phyloP scores from a whole-genome alignment of 2,329 filamentous ascomycete species.

The Botrytis pseudocinerea region DNA sequence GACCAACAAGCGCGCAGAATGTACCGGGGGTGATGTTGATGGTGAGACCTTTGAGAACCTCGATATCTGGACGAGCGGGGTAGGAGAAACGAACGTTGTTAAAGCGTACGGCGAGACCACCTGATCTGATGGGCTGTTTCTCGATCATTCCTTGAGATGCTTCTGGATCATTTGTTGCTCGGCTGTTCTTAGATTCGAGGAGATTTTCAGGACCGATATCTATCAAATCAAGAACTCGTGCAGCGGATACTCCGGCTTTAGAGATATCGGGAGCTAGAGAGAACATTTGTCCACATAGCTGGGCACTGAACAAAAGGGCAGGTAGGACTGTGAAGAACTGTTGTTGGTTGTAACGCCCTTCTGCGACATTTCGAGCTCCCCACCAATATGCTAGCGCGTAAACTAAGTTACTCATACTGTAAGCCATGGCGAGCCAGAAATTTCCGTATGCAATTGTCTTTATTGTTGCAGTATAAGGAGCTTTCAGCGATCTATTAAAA shows the following conservation, averaged over 20 bases:
- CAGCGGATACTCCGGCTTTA: slow-evolving; percentile 61
- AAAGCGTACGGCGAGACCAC: slow-evolving; percentile 45
- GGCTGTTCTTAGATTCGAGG: not conserved
- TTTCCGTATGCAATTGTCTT: slow-evolving; percentile 42
- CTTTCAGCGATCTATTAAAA: slow-evolving; percentile 54
- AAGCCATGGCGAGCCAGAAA: slow-evolving; percentile 60
- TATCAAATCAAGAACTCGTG: slow-evolving; percentile 55
- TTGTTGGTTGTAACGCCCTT: slow-evolving; percentile 61
- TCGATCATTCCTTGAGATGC: not conserved
- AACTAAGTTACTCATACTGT: slow-evolving; percentile 63
- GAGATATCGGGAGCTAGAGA: slow-evolving; percentile 72
- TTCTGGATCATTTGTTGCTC: slow-evolving; percentile 10
- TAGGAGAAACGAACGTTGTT: slow-evolving; percentile 64
- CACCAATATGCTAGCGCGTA: slow-evolving; percentile 80
- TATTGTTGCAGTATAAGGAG: slow-evolving; percentile 55
- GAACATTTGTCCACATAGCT: slow-evolving; percentile 74
- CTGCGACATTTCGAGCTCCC: slow-evolving; percentile 69
- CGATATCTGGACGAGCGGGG: slow-evolving; percentile 58
- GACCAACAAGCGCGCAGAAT: slow-evolving; percentile 64
- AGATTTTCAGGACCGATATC: slow-evolving; percentile 42
- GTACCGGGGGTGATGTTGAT: slow-evolving; percentile 59
- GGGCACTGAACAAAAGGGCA: slow-evolving; percentile 69
- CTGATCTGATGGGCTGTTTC: slow-evolving; percentile 4
- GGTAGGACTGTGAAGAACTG: slow-evolving; percentile 75
- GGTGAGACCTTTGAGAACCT: slow-evolving; percentile 57